Conservation (phyloP, 768 basidiomycete species). For the Pleurotus pulmonarius region DNA sequence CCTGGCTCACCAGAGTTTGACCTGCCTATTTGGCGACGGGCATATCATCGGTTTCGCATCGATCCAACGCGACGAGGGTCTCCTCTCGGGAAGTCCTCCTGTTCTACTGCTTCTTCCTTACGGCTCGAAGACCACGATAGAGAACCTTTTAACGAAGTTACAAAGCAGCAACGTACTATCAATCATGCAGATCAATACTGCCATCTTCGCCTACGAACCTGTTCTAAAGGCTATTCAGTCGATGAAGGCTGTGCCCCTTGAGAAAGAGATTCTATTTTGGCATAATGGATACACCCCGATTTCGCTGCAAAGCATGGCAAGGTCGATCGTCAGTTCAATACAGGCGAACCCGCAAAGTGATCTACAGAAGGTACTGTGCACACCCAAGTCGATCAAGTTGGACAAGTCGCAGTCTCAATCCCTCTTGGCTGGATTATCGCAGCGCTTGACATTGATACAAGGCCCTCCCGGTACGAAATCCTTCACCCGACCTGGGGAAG, state of each 20-base stretch:
- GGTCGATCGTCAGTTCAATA: conserved; percentile 21
- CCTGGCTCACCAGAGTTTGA: conserved; percentile 50
- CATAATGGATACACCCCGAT: conserved; percentile 19
- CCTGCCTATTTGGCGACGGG: conserved; percentile 46
- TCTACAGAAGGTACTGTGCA: conserved; percentile 33
- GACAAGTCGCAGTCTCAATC: conserved; percentile 48
- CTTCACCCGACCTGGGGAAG: too few relatives aligned
- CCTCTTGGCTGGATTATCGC: conserved; percentile 50
- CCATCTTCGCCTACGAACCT: conserved; percentile 61
- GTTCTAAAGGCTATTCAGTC: conserved; percentile 54
- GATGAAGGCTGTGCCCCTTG: conserved; percentile 40
- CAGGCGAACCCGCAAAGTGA: conserved; percentile 30
- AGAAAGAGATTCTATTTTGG: conserved; percentile 54
- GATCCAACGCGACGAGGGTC: conserved; percentile 50
- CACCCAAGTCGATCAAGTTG: conserved; percentile 38
- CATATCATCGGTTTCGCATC: conserved; percentile 50
- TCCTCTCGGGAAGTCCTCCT: conserved; percentile 44
- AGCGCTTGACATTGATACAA: conserved; percentile 59
- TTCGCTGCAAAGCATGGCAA: conserved; percentile 8
- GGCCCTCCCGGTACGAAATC: conserved; percentile 62
- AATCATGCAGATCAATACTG: conserved; percentile 57
- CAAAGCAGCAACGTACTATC: conserved; percentile 30
- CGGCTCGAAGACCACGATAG: conserved; percentile 32
- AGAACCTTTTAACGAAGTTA: conserved; percentile 33
- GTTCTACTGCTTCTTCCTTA: conserved; percentile 51